Conservation (phyloP, 768 basidiomycete genomes). For the Amanita rubescens region DNA sequence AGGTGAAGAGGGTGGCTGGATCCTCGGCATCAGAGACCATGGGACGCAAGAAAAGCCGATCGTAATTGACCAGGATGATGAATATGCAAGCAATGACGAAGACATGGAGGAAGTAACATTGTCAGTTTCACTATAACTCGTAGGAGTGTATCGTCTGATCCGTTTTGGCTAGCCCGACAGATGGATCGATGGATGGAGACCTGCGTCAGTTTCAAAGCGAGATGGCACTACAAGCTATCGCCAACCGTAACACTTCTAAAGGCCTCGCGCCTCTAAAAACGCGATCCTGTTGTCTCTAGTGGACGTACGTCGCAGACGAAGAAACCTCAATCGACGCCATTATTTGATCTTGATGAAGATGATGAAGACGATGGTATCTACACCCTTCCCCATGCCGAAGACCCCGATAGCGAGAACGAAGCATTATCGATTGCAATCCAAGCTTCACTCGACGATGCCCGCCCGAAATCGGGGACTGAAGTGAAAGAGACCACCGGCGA, state of each 20-base stretch:
- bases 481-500: slow-evolving; percentile 9
- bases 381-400: slow-evolving; percentile 12
- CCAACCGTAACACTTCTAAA: slow-evolving; percentile 37
- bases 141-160: background rate
- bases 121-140: slow-evolving; percentile 33
- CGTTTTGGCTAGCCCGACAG: slow-evolving; percentile 22
- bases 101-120: slow-evolving; percentile 82
- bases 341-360: slow-evolving; percentile 52
- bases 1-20: slow-evolving; percentile 85
- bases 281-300: slow-evolving; percentile 13
- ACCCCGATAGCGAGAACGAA: slow-evolving; percentile 43
- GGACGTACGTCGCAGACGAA: slow-evolving; percentile 17
- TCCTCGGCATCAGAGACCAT: slow-evolving; percentile 76
- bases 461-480: background rate
- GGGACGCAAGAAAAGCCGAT: slow-evolving; percentile 85
- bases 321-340: slow-evolving; percentile 30
- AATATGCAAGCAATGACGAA: slow-evolving; percentile 32
- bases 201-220: slow-evolving; percentile 53
- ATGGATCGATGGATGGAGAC: slow-evolving; percentile 45
- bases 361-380: slow-evolving; percentile 30
- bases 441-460: slow-evolving; percentile 43
- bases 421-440: slow-evolving; percentile 55
- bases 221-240: slow-evolving; percentile 56
- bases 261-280: slow-evolving; percentile 23
- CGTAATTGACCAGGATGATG: slow-evolving; percentile 63